phyloP scores from a whole-genome alignment of 495 filamentous ascomycete species.

The Saxispiralis lemnorum region DNA sequence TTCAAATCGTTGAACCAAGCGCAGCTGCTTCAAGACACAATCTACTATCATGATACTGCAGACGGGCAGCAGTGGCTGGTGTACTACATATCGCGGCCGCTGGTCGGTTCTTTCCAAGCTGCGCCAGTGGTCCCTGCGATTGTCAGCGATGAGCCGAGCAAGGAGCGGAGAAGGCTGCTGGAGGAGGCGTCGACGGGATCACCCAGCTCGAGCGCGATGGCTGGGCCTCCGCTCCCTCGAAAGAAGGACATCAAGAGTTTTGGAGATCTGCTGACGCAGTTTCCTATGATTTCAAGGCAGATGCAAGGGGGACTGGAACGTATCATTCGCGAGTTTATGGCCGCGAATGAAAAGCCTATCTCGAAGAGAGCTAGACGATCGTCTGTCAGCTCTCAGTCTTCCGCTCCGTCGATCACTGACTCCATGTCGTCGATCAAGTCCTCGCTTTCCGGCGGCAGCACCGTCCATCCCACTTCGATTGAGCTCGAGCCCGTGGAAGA shows the following conservation, averaged over 20 bases:
- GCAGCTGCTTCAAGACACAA: conserved; percentile 64
- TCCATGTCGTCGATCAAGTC: conserved; percentile 18
- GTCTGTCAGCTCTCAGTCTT: conserved; percentile 12
- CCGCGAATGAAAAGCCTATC: conserved; percentile 65
- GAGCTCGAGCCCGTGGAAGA: conserved; percentile 72
- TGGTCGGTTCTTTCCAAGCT: conserved; percentile 68
- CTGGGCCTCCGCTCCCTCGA: conserved; percentile 24
- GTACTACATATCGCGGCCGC: conserved; percentile 88
- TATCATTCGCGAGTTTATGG: conserved; percentile 75
- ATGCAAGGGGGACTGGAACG: conserved; percentile 87
- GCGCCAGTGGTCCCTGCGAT: conserved; percentile 26
- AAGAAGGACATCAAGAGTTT: conserved; percentile 88
- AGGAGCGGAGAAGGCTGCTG: conserved; percentile 13
- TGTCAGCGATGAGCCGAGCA: conserved; percentile 14
- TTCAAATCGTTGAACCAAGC: conserved; percentile 85
- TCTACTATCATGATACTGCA: conserved; percentile 72
- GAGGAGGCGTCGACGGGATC: conserved; percentile 11
- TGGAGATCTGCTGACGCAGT: conserved; percentile 75
- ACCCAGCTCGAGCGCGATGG: conserved; percentile 12
- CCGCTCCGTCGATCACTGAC: conserved; percentile 13
- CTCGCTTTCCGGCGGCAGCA: conserved; percentile 12
- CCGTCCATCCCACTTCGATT: conserved; percentile 16
- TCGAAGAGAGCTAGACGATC: conserved; percentile 50
- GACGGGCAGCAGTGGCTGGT: conserved; percentile 86
- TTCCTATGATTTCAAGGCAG: conserved; percentile 90